phyloP scores from a whole-genome alignment of 495 filamentous ascomycete species.

The Aspergillus haitiensis region DNA sequence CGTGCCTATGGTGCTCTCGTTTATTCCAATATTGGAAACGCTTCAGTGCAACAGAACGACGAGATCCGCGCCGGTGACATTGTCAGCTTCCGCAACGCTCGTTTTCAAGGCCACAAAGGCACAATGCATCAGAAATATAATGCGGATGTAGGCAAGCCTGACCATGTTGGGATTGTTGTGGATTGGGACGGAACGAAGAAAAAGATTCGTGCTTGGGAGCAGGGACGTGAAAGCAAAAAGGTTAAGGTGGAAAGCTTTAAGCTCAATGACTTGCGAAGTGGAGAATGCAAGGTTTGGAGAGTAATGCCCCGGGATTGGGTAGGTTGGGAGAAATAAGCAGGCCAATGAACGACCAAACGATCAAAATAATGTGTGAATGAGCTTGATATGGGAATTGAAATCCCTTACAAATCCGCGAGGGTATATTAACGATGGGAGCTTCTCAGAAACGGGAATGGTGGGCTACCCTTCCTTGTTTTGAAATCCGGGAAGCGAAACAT shows the following conservation, averaged over 20 bases:
- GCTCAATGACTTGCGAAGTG: constrained; percentile 85
- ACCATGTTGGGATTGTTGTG: constrained; percentile 93
- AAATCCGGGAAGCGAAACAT: constrained; percentile 4
- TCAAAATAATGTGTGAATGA: constrained; percentile 19
- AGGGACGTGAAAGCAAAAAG: constrained; percentile 92
- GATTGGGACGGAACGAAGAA: constrained; percentile 99
- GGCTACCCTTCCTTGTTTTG: constrained; percentile 7
- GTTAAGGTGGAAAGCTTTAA: constrained; percentile 92
- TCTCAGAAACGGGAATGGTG: constrained; percentile 2
- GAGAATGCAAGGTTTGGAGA: constrained; percentile 97
- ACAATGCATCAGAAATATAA: constrained; percentile 93
- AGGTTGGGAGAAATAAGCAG: constrained; percentile 66
- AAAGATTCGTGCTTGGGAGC: constrained; percentile 94
- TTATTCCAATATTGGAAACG: constrained; percentile 92
- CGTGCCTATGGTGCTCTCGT: constrained; percentile 89
- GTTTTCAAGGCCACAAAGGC: constrained; percentile 93
- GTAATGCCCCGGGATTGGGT: constrained; percentile 92
- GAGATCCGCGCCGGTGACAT: constrained; percentile 95
- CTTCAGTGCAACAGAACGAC: constrained; percentile 82
- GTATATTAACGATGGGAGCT: constrained; percentile 15
- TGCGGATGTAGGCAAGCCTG: constrained; percentile 83
- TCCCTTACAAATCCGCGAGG: constrained; percentile 6
- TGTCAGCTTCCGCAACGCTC: constrained; percentile 88
- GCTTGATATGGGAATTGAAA: constrained; percentile 6
- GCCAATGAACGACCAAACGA: constrained; percentile 3